Base-by-base conservation (phyloP, 108 stramenopile genomes). In the Cylindrotheca closterium region DNA sequence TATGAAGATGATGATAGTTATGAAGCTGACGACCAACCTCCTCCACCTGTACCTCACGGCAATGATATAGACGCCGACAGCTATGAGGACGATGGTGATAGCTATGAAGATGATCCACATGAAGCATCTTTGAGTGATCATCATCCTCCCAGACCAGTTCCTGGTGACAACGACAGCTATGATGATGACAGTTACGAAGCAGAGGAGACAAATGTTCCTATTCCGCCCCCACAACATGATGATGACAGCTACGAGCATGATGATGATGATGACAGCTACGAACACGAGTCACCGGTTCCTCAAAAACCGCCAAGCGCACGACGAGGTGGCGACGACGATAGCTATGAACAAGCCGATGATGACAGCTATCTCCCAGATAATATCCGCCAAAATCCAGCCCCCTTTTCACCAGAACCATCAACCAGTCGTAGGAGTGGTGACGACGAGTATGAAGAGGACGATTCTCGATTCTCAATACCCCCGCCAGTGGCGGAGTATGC, bases 61-160 rank as follows among this genome's bases (percentile, higher is more conserved):
- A n/a, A n/a, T n/a, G n/a, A n/a, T n/a, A n/a, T 5, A 51, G 51
- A 51, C n/a, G 23, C 5, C 23, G 51, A 23, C n/a, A 23, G 51
- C 21, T 19, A 51, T 19, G 51, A 51, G 23, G 19, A 51, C 23
- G 51, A 51, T n/a, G 23, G 51, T 51, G n/a, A 51, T n/a, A 51
- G n/a, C 19, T 19, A 51, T 23, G 51, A 51, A 19, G 51, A 51
- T 17, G 45, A 45, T n/a, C n/a, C n/a, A n/a, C n/a, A n/a, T n/a
- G n/a, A n/a, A n/a, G n/a, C n/a, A n/a, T n/a, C n/a, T n/a, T n/a
- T n/a, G n/a, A n/a, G n/a, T n/a, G n/a, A n/a, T n/a, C n/a, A n/a
- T n/a, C n/a, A n/a, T n/a, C n/a, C n/a, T n/a, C n/a, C n/a, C n/a
- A n/a, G n/a, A n/a, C n/a, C n/a, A n/a, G n/a, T n/a, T n/a, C n/a